Base-by-base conservation (phyloP, 805 yeast genomes). In the Tetrapisispora fleetii region DNA sequence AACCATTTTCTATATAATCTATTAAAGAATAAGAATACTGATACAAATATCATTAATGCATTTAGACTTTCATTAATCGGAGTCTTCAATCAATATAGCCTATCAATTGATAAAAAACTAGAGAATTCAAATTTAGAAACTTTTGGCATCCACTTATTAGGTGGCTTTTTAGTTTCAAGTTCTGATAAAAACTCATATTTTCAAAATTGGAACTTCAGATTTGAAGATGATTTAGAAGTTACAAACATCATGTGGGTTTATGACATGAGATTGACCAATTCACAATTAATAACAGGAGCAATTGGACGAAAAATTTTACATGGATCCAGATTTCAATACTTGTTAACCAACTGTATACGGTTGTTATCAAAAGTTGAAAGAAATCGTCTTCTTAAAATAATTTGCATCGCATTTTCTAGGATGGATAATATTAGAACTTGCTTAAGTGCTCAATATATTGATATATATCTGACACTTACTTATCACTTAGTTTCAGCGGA, bases 361-460 rank as follows among this genome's bases (percentile, higher is more conserved):
- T 33, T 48, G n/a, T 40, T 63, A 2, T 57, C 64, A 2, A 56
- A 55, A 24, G 22, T 51, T 2, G 45, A 60, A 10, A 54, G 52
- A 27, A 43, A 52, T 32, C 54, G 56, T 33, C 43, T 63, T 41
- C 46, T 59, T 2, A 59, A 57, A 44, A 44, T 58, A 5, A 35
- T 63, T 7, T 51, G 58, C 28, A 47, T 55, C 19, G 36, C 59
- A 13, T 61, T 63, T 40, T 52, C 64, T 4, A 47, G 61, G 9
- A 50, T 53, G 14, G 70, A 64, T 46, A 81, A 81, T 0, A 76
- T 81, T 1, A 67, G 87, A 46, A 74, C 77, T 72, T 64, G 67
- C 80, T 47, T 71, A 76, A 40, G 64, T 3, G 65, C 63, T 4
- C 91, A 88, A 56, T 89, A 88, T 58, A 84, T 88, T 40, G 95